These are phyloP conservation scores for Epithemia pelagica DNA, from an alignment of 108 stramenopile species.

Conservation along the genomic window DNA sequence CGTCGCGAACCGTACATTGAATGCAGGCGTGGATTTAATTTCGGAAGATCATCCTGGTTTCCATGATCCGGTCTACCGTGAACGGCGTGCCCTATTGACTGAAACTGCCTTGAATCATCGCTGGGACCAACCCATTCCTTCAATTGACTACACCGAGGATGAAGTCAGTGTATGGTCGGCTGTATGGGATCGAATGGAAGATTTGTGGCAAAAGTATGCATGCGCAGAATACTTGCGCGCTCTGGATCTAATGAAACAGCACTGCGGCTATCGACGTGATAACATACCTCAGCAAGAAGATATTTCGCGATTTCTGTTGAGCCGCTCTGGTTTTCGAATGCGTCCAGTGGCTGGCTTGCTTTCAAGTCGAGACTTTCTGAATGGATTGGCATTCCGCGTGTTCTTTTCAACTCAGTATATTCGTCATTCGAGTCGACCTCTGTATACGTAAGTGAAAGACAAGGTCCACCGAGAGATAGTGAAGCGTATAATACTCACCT, in stretches of 20 bases:
- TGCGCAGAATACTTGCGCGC: slow-evolving; percentile 86
- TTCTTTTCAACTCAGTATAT: slow-evolving; percentile 98
- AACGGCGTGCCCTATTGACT: slow-evolving; percentile 69
- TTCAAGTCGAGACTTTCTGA: slow-evolving; percentile 93
- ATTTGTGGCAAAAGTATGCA: slow-evolving; percentile 77
- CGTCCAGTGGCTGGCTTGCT: slow-evolving; percentile 94
- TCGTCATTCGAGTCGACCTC: slow-evolving; percentile 77
- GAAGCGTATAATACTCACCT: no score
- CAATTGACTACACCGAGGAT: slow-evolving; percentile 79
- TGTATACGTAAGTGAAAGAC: slow-evolving; percentile 32
- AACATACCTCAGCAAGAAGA: slow-evolving; percentile 85
- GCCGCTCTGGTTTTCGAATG: slow-evolving; percentile 78
- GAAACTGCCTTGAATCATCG: slow-evolving; percentile 52
- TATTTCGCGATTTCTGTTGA: slow-evolving; percentile 74
- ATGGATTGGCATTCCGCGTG: slow-evolving; percentile 91
- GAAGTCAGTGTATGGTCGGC: slow-evolving; percentile 89
- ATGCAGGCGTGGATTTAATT: slow-evolving; percentile 79
- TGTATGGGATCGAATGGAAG: slow-evolving; percentile 87
- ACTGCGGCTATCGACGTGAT: slow-evolving; percentile 79
- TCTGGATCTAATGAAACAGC: slow-evolving; percentile 64
- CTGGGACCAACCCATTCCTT: slow-evolving; percentile 70
- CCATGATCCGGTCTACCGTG: slow-evolving; percentile 75
- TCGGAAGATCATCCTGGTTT: slow-evolving; percentile 86
- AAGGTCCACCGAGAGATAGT: no score
- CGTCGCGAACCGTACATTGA: slow-evolving; percentile 82